Percentiles rank a stretch among this genome's conserved stretches.
phyloP scores from a whole-genome alignment of 2,329 filamentous ascomycete genomes.

The Pseudogymnoascus sp. region DNA sequence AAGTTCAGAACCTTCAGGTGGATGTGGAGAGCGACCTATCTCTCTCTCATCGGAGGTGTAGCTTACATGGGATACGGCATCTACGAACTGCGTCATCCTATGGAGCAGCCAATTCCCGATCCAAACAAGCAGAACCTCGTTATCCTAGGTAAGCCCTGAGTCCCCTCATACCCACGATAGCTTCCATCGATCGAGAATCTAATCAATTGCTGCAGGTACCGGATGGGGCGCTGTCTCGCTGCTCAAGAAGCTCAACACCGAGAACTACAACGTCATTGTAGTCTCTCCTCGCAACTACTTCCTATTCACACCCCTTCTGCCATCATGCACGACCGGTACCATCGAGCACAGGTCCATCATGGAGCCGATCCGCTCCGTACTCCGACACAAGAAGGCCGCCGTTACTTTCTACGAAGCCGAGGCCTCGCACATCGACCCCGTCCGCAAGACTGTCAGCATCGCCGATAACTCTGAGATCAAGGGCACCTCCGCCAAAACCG shows the following conservation, averaged over 20 bases:
- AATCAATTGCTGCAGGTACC: constrained; percentile 53
- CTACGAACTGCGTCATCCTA: constrained; percentile 73
- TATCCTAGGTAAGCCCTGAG: constrained; percentile 62
- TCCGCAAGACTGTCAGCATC: constrained; percentile 80
- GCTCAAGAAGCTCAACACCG: constrained; percentile 95
- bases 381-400: constrained; percentile 84
- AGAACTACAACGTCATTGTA: constrained; percentile 98
- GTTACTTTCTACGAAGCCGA: constrained; percentile 99
- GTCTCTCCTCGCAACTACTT: constrained; percentile 99
- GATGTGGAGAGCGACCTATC: constrained; percentile 74
- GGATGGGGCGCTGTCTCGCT: constrained; percentile 95
- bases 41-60: constrained; percentile 60
- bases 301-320: constrained; percentile 94
- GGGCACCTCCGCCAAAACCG: constrained; percentile 70
- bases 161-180: neutral
- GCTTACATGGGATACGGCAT: constrained; percentile 72
- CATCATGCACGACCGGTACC: constrained; percentile 92
- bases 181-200: constrained; percentile 10
- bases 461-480: constrained; percentile 90
- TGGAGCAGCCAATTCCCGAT: constrained; percentile 69
- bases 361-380: constrained; percentile 94
- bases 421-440: constrained; percentile 87
- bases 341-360: constrained; percentile 99
- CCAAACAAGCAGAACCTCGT: constrained; percentile 94
- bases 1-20: constrained; percentile 66